A percentile compares a stretch with the other conserved stretches of the same genome.
These are phyloP conservation scores for Theobroma grandiflorum DNA, from an alignment of 441 rosid species.

Conservation along the genomic window DNA sequence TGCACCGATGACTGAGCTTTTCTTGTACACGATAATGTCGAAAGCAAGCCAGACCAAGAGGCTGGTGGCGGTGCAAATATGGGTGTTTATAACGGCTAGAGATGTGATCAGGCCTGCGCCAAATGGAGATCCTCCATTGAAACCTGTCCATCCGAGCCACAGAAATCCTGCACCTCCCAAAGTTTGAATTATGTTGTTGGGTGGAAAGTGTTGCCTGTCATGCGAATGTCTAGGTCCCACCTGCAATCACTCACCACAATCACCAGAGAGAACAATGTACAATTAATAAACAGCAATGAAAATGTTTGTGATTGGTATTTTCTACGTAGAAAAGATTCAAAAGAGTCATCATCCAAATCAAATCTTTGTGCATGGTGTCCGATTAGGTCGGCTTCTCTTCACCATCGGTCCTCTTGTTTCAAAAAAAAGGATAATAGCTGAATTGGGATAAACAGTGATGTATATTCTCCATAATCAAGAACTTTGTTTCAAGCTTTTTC, in stretches of 20 bases:
- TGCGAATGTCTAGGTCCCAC: slow-evolving; percentile 41
- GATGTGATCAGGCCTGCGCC: slow-evolving; percentile 42
- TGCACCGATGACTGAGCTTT: slow-evolving; percentile 60
- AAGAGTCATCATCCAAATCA: not conserved
- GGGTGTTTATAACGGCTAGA: slow-evolving; percentile 59
- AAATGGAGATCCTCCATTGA: slow-evolving; percentile 72
- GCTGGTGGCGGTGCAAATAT: slow-evolving; percentile 60
- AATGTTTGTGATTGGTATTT: not conserved
- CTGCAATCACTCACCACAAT: slow-evolving; percentile 3
- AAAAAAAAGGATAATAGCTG: not conserved
- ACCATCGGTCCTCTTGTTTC: not conserved
- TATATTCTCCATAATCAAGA: not conserved
- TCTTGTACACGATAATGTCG: slow-evolving; percentile 57
- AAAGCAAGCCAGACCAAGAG: slow-evolving; percentile 54
- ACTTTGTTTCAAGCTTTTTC: not conserved
- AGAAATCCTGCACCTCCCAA: slow-evolving; percentile 69
- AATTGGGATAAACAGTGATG: not conserved
- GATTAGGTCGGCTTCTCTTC: not conserved
- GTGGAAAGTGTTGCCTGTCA: slow-evolving; percentile 62
- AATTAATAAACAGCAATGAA: not conserved
- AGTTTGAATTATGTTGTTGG: slow-evolving; percentile 62
- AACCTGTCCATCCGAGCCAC: slow-evolving; percentile 80
- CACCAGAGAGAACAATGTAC: not conserved
- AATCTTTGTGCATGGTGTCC: not conserved
- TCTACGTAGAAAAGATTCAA: not conserved